Conservation (phyloP, 2,329 filamentous ascomycete species). For the Aspergillus puulaauensis region DNA sequence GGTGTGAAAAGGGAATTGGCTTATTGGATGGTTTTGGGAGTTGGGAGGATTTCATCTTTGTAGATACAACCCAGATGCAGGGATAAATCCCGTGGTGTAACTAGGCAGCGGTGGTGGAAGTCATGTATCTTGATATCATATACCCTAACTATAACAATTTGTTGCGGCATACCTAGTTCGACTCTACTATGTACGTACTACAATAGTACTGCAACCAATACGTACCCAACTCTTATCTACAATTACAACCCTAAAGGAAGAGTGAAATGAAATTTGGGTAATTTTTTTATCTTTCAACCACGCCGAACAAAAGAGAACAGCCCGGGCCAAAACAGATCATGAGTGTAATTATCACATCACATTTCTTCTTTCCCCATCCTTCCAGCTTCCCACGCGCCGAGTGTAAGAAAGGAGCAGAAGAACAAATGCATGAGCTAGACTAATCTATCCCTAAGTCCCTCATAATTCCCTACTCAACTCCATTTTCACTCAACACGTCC, state of each 20-base stretch:
- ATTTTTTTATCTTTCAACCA: constrained; percentile 21
- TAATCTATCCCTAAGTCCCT: not conserved
- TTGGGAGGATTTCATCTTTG: constrained; percentile 68
- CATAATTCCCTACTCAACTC: not conserved
- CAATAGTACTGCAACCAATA: not conserved
- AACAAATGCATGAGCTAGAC: not conserved
- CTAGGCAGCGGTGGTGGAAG: too few relatives aligned
- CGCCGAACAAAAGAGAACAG: constrained; percentile 21
- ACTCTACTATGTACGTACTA: not conserved
- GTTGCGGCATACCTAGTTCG: too few relatives aligned
- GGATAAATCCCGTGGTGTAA: too few relatives aligned
- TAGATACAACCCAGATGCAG: not conserved
- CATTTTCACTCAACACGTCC: not conserved
- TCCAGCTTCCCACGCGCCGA: not conserved
- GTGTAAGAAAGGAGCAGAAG: not conserved
- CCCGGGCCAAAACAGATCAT: constrained; percentile 23
- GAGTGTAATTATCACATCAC: constrained; percentile 26
- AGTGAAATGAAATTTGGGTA: constrained; percentile 12
- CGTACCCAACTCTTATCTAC: constrained; percentile 1
- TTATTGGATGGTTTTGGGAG: constrained; percentile 91
- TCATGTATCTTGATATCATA: too few relatives aligned
- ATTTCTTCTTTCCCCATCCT: constrained; percentile 7
- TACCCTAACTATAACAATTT: too few relatives aligned
- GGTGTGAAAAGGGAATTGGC: constrained; percentile 82
- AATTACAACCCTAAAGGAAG: not conserved